These are phyloP conservation scores for Tephrocybe rancida DNA, from an alignment of 768 basidiomycete species.

Conservation along the genomic window DNA sequence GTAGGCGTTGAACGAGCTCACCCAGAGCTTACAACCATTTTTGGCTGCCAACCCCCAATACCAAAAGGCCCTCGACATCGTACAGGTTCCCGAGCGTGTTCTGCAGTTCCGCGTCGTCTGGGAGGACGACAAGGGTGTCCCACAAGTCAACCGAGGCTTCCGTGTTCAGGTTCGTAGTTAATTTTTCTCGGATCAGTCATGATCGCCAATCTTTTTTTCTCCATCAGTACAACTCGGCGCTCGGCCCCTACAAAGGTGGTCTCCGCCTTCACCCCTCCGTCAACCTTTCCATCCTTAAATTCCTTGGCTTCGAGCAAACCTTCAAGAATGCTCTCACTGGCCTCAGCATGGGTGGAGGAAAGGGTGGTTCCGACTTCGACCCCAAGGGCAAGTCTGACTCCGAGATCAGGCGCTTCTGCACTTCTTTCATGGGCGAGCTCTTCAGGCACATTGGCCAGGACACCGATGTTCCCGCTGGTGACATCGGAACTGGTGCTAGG, in stretches of 20 bases:
- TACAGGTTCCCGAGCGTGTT: conserved; percentile 58
- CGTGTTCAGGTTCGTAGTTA: conserved; percentile 60
- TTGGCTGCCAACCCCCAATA: conserved; percentile 68
- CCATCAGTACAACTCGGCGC: conserved; percentile 69
- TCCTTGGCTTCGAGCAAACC: conserved; percentile 81
- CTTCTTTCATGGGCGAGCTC: conserved; percentile 75
- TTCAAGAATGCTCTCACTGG: conserved; percentile 84
- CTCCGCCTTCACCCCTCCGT: conserved; percentile 79
- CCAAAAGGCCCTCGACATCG: conserved; percentile 65
- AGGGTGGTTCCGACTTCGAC: conserved; percentile 81
- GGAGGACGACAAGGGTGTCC: conserved; percentile 68
- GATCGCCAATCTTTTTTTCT: conserved; percentile 2
- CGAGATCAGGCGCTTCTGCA: conserved; percentile 74
- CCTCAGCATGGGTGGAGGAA: conserved; percentile 77
- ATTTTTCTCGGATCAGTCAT: neutral
- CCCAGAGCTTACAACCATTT: conserved; percentile 62
- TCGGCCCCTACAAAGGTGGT: conserved; percentile 81
- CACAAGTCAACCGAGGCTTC: conserved; percentile 74
- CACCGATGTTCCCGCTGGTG: conserved; percentile 76
- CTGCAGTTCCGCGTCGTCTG: conserved; percentile 76
- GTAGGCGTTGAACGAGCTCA: conserved; percentile 69
- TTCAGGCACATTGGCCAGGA: conserved; percentile 71
- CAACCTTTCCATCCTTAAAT: conserved; percentile 83
- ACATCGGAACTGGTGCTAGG: conserved; percentile 76
- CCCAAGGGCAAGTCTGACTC: conserved; percentile 79